A percentile compares a stretch with the other conserved stretches of the same genome.
Conservation (phyloP, 805 yeast genomes). For the Deakozyma indianensis region DNA sequence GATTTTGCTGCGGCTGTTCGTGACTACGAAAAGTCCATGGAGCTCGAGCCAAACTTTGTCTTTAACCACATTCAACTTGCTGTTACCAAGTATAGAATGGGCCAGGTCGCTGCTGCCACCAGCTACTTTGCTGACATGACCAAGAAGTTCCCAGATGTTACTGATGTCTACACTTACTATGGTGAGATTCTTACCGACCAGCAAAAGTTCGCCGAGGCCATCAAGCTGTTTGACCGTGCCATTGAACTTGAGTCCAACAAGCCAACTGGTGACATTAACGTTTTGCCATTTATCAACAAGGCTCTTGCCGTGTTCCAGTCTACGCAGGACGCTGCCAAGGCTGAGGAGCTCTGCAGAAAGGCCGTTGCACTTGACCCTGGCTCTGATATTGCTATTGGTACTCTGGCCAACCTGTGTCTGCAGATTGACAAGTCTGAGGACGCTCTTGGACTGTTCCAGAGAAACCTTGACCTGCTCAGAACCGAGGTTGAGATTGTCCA, state of each 20-base stretch:
- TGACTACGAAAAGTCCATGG: constrained; percentile 64
- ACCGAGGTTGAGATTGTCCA: constrained; percentile 75
- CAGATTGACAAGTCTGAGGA: constrained; percentile 72
- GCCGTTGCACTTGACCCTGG: constrained; percentile 79
- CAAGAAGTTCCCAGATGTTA: constrained; percentile 64
- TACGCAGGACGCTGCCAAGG: constrained; percentile 34
- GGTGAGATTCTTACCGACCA: constrained; percentile 87
- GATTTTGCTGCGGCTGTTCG: constrained; percentile 58
- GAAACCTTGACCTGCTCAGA: constrained; percentile 71
- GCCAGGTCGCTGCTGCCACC: constrained; percentile 43
- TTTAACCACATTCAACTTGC: constrained; percentile 87
- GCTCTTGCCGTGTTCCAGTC: constrained; percentile 40
- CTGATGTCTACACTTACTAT: constrained; percentile 88
- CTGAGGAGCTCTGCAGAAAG: constrained; percentile 49
- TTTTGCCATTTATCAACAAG: constrained; percentile 79
- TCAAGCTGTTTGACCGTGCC: constrained; percentile 75
- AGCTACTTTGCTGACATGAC: constrained; percentile 38
- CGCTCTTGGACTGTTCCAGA: constrained; percentile 71
- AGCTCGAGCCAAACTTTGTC: constrained; percentile 59
- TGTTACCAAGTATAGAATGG: constrained; percentile 76
- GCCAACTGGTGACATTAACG: constrained; percentile 65
- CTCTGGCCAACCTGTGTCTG: constrained; percentile 83
- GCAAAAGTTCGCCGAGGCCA: constrained; percentile 57
- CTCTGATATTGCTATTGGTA: constrained; percentile 75
- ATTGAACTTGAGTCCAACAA: constrained; percentile 50